Evolutionary conservation across 2,329 filamentous ascomycete species (phyloP).

Genomic region (Rhynchosporium graminicola): DNA sequence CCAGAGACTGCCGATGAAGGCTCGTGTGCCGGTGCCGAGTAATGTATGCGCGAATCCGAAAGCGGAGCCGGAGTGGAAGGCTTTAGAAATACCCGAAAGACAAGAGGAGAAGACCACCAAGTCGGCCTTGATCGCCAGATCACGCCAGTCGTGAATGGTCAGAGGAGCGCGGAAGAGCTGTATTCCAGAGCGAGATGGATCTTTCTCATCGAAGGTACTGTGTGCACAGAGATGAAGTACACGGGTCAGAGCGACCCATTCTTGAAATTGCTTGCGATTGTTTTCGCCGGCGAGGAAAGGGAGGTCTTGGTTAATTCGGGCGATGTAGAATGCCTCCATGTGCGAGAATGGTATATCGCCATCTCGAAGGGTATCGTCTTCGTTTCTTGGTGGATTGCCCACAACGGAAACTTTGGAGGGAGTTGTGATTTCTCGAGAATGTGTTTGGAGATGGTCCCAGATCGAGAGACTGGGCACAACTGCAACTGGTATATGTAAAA

Average conservation of each 20-base stretch:
- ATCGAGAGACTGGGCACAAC: constrained; percentile 14
- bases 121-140: constrained; percentile 16
- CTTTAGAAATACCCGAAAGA: constrained; percentile 11
- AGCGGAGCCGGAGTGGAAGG: constrained; percentile 9
- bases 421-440: background rate
- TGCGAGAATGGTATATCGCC: constrained; percentile 13
- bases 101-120: constrained; percentile 15
- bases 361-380: constrained; percentile 4
- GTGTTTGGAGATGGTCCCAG: constrained; percentile 14
- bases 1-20: constrained; percentile 15
- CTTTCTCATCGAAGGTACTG: constrained; percentile 10
- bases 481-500: constrained; percentile 2
- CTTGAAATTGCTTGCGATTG: constrained; percentile 10
- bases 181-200: constrained; percentile 10
- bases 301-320: background rate
- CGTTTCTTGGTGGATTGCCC: constrained; percentile 8
- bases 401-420: constrained; percentile 14
- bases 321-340: constrained; percentile 15
- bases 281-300: constrained; percentile 10
- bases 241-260: constrained; percentile 1
- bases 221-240: constrained; percentile 15
- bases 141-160: constrained; percentile 8
- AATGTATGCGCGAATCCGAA: constrained; percentile 16
- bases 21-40: constrained; percentile 7
- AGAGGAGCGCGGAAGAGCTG: constrained; percentile 8